Evolutionary conservation across 108 stramenopile species (phyloP).

Genomic region (Cylindrotheca fusiformis): DNA sequence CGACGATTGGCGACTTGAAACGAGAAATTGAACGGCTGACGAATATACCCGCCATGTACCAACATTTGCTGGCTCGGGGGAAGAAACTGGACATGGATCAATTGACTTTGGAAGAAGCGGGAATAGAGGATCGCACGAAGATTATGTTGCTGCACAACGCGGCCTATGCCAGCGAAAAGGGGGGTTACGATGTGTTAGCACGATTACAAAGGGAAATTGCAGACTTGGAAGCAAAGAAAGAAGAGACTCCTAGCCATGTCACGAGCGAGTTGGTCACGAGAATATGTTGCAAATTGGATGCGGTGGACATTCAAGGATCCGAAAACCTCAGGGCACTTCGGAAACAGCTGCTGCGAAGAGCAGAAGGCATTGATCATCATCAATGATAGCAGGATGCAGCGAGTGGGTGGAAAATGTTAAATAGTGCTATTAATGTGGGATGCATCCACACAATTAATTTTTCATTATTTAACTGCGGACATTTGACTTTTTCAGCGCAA

Average conservation of each 20-base stretch:
- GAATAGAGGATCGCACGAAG: constrained; percentile 45
- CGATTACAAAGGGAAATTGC: constrained; percentile 37
- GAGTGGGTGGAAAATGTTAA: too few species aligned
- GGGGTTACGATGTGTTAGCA: constrained; percentile 33
- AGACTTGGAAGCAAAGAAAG: constrained; percentile 33
- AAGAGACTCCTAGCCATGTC: constrained; percentile 3
- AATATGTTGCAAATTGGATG: constrained; percentile 59
- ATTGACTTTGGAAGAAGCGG: constrained; percentile 35
- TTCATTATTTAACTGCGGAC: constrained; percentile 7
- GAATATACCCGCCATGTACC: constrained; percentile 39
- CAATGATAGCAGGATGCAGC: neutral
- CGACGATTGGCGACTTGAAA: constrained; percentile 42
- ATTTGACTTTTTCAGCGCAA: constrained; percentile 46
- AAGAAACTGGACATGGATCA: constrained; percentile 41
- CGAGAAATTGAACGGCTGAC: constrained; percentile 23
- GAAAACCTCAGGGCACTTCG: constrained; percentile 46
- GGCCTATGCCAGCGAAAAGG: constrained; percentile 40
- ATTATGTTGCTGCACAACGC: constrained; percentile 52
- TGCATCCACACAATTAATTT: too few species aligned
- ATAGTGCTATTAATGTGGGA: too few species aligned
- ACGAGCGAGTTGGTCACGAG: constrained; percentile 52
- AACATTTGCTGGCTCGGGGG: constrained; percentile 46
- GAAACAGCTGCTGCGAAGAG: constrained; percentile 43
- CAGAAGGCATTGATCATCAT: constrained; percentile 39
- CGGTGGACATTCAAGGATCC: constrained; percentile 51